Percentiles rank a stretch among this genome's conserved stretches.
phyloP scores from a whole-genome alignment of 331 rosid species.

The Cydonia oblonga region DNA sequence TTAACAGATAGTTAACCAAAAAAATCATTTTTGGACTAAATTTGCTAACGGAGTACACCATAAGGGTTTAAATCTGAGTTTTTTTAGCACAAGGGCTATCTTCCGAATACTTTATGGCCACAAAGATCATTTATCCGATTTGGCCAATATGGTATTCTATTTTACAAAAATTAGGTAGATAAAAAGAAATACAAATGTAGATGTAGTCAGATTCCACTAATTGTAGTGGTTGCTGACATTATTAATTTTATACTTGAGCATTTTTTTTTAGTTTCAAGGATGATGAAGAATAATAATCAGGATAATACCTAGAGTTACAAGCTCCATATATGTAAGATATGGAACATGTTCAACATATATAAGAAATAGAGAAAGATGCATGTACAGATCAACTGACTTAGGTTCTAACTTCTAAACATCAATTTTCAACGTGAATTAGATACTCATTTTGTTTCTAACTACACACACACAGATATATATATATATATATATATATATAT shows the following conservation, averaged over 20 bases:
- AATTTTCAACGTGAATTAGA: no score
- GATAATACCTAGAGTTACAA: neutral
- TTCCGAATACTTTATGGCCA: no score
- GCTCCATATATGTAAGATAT: neutral
- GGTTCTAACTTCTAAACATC: no score
- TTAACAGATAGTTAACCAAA: no score
- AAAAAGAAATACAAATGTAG: slow-evolving; percentile 1
- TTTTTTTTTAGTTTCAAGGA: slow-evolving; percentile 12
- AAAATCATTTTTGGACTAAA: no score
- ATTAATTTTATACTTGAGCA: slow-evolving; percentile 9
- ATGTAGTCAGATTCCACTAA: slow-evolving; percentile 52
- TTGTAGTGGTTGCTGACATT: slow-evolving; percentile 42
- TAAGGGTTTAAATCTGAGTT: no score
- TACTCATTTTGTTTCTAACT: neutral
- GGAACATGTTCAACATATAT: neutral
- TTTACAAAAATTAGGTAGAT: neutral
- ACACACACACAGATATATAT: no score
- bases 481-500: no score
- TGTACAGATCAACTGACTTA: neutral
- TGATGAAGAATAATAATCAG: neutral
- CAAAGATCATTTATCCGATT: no score
- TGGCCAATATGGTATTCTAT: neutral
- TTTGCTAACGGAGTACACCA: no score
- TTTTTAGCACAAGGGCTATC: no score
- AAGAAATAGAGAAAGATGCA: neutral